Percentiles rank a stretch among this genome's conserved stretches.
phyloP scores from a whole-genome alignment of 176 grass and related monocot species.

The Lolium perenne region DNA sequence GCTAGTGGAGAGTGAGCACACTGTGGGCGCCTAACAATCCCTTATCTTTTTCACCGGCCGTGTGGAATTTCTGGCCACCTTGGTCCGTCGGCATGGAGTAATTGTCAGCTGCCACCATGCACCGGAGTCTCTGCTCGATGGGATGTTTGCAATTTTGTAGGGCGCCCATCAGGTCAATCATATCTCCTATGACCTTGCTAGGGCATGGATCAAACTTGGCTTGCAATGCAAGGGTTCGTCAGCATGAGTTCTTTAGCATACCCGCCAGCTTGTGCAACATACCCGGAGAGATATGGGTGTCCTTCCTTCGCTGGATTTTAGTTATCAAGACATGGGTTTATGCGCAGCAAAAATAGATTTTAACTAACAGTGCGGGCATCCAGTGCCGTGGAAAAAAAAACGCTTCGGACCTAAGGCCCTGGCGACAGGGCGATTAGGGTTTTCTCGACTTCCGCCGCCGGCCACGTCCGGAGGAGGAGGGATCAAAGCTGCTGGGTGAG shows the following conservation, averaged over 20 bases:
- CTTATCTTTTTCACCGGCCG: slow-evolving; percentile 53
- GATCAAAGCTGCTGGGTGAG: too few relatives aligned
- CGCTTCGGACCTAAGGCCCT: too few relatives aligned
- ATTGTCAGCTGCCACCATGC: slow-evolving; percentile 33
- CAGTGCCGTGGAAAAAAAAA: too few relatives aligned
- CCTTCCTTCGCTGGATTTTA: slow-evolving; percentile 18
- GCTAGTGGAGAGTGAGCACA: slow-evolving; percentile 11
- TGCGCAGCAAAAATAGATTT: too few relatives aligned
- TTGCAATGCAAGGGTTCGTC: slow-evolving; percentile 21
- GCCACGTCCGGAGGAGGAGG: too few relatives aligned
- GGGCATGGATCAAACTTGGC: slow-evolving; percentile 53
- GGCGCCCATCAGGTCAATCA: slow-evolving; percentile 36
- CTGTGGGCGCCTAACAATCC: slow-evolving; percentile 16
- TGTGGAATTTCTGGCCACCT: slow-evolving; percentile 48
- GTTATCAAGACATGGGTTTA: background rate
- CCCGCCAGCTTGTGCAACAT: slow-evolving; percentile 27
- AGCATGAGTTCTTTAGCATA: slow-evolving; percentile 10
- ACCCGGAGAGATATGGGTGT: background rate
- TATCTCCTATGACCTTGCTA: slow-evolving; percentile 36
- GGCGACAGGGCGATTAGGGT: too few relatives aligned
- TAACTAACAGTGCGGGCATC: too few relatives aligned
- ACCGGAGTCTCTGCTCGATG: slow-evolving; percentile 34
- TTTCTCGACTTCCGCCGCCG: too few relatives aligned
- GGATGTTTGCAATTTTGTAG: slow-evolving; percentile 37
- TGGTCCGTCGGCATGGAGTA: slow-evolving; percentile 14